Conservation (phyloP, 257 asterid species). For the Penstemon newberryi region DNA sequence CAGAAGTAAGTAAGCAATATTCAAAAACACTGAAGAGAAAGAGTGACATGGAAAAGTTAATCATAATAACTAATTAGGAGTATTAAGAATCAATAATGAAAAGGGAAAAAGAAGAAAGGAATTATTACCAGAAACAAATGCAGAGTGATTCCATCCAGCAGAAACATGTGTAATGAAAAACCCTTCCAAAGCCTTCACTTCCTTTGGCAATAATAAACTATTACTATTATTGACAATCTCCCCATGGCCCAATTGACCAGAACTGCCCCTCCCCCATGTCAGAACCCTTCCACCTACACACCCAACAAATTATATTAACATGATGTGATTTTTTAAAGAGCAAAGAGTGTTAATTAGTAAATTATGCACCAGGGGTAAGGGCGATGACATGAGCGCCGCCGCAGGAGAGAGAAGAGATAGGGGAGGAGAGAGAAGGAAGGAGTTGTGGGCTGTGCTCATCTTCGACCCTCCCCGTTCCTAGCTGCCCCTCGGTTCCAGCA, state of each 20-base stretch:
- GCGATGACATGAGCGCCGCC: constrained; percentile 96
- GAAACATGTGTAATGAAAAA: constrained; percentile 55
- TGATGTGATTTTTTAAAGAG: background rate
- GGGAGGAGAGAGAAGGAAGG: constrained; percentile 54
- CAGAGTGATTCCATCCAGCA: constrained; percentile 99
- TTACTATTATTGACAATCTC: constrained; percentile 38
- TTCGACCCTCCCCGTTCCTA: constrained; percentile 60
- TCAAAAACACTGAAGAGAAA: constrained; percentile 5
- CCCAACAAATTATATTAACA: constrained; percentile 4
- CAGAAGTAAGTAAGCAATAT: constrained; percentile 10
- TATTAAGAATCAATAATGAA: too few relatives aligned
- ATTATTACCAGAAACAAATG: constrained; percentile 72
- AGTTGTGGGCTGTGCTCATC: constrained; percentile 71
- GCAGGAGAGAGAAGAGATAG: constrained; percentile 69
- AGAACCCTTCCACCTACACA: constrained; percentile 70
- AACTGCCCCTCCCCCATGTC: constrained; percentile 94
- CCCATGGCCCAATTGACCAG: constrained; percentile 93
- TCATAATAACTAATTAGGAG: too few relatives aligned
- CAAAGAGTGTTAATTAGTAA: background rate
- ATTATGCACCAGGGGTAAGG: constrained; percentile 50
- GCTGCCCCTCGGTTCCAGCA: constrained; percentile 91
- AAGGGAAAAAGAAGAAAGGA: background rate
- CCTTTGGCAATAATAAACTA: constrained; percentile 45
- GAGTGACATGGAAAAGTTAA: background rate
- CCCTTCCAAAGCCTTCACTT: constrained; percentile 46